Evolutionary conservation across 139 green algal genomes (phyloP), one percentile per base, ranked within the genome.

Genomic region (Coccomyxa sp.): DNA sequence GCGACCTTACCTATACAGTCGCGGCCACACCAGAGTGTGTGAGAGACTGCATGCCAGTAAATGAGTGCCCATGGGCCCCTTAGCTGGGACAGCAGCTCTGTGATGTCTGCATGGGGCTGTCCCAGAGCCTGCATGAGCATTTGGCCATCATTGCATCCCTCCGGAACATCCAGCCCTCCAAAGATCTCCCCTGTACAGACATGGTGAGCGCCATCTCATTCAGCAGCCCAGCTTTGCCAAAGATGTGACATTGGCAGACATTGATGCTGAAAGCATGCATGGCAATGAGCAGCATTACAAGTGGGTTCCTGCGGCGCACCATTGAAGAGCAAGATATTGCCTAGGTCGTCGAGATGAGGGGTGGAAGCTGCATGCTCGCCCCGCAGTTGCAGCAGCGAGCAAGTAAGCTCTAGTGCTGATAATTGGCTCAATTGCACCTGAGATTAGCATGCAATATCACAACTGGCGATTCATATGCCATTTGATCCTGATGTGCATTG

Each of bases 1-100:
- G 27, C 13, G 79, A 82, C 13, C 86, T 79, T 67, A 93, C 93
- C 93, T 14, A 95, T 75, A 0, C 90, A 63, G 86, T 97, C 94
- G 13, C 93, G 79, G 0, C 91, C 94, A 86, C 95, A 93, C 90
- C 90, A 97, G 66, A 97, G 82, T 17, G 79, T 90, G 28, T 85
- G n/a, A 0, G 58, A 63, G 0, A 12, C 11, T 9, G 85, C 74
- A 21, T 96, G 87, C 93, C 93, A 98, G 88, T 86, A 98, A 0
- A 93, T 78, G 0, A 96, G 38, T 27, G 94, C 87, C 94, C 95
- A 98, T 11, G 95, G 95, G 0, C 95, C 95, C 12, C 87, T 82
- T 27, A 97, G n/a, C 1, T 18, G 10, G 17, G 85, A 83, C 28
- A 97, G 84, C 11, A 92, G 27, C 0, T 27, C 32, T 0, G 71